Conservation (phyloP, 2,329 filamentous ascomycete species). For the Aureobasidium sp. region DNA sequence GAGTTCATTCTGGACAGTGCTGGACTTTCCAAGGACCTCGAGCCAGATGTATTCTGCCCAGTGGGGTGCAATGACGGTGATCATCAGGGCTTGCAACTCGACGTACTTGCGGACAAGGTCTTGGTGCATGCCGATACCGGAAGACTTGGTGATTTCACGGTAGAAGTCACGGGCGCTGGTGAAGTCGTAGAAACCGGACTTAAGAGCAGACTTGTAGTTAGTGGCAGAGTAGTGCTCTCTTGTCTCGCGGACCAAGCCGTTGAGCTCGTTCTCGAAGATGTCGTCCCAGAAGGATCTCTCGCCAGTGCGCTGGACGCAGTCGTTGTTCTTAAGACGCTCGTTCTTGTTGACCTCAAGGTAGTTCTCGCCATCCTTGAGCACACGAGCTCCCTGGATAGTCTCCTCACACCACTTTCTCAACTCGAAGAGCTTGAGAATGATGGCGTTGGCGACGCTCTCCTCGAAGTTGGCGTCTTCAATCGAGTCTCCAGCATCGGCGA, state of each 20-base stretch:
- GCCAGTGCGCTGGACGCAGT: constrained; percentile 65
- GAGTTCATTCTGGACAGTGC: constrained; percentile 68
- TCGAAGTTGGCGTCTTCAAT: constrained; percentile 97
- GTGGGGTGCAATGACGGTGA: constrained; percentile 81
- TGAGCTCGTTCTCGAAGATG: constrained; percentile 90
- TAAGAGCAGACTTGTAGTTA: constrained; percentile 79
- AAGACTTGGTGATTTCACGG: constrained; percentile 69
- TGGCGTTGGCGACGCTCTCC: constrained; percentile 86
- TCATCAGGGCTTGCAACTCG: constrained; percentile 73
- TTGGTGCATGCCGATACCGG: constrained; percentile 78
- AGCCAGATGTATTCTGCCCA: constrained; percentile 93
- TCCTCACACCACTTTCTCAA: constrained; percentile 92
- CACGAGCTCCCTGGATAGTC: constrained; percentile 53
- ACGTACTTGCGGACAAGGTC: constrained; percentile 73
- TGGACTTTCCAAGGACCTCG: constrained; percentile 70
- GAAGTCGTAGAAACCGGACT: constrained; percentile 80
- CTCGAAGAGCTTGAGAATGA: constrained; percentile 74
- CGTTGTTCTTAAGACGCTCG: constrained; percentile 38
- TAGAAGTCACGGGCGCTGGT: constrained; percentile 83
- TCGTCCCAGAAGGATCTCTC: constrained; percentile 72
- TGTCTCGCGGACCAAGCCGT: constrained; percentile 69
- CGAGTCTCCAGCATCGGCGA: constrained; percentile 90
- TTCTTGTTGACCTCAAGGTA: constrained; percentile 34
- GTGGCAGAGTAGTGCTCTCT: constrained; percentile 69
- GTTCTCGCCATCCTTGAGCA: constrained; percentile 34